These are phyloP conservation scores for Penicillium sclerotiorum DNA, from an alignment of 2,329 filamentous ascomycete species.

Conservation along the genomic window DNA sequence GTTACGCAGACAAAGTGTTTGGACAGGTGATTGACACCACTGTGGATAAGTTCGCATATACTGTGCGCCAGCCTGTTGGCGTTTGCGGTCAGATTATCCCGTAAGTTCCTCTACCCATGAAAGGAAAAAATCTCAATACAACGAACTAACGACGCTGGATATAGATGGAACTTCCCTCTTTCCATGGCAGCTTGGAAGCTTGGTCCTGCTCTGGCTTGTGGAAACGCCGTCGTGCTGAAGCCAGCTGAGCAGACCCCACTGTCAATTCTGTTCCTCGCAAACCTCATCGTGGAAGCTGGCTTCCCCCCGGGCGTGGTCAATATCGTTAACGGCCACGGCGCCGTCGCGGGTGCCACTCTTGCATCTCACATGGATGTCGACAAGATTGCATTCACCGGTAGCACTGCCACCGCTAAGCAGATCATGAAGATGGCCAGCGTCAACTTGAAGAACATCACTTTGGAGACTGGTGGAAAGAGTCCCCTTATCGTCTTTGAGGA, in stretches of 20 bases:
- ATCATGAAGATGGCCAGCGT: constrained; percentile 41
- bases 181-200: constrained; percentile 66
- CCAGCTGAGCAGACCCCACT: constrained; percentile 40
- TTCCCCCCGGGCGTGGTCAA: constrained; percentile 40
- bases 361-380: constrained; percentile 37
- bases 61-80: constrained; percentile 71
- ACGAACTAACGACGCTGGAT: not conserved
- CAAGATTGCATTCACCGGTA: constrained; percentile 40
- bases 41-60: constrained; percentile 78
- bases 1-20: constrained; percentile 85
- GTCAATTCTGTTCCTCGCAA: constrained; percentile 37
- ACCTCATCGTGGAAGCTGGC: constrained; percentile 36
- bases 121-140: not conserved
- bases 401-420: constrained; percentile 36
- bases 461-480: constrained; percentile 63
- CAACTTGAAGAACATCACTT: constrained; percentile 40
- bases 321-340: constrained; percentile 37
- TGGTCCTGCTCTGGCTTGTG: constrained; percentile 37
- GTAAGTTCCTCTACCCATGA: constrained; percentile 57
- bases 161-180: constrained; percentile 50
- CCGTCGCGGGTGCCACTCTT: constrained; percentile 34
- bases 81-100: constrained; percentile 83
- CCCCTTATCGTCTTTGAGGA: constrained; percentile 67
- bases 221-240: constrained; percentile 39
- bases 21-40: constrained; percentile 77